These are phyloP conservation scores for Pleurotus platypus DNA, from an alignment of 768 basidiomycete genomes.

Conservation along the genomic window DNA sequence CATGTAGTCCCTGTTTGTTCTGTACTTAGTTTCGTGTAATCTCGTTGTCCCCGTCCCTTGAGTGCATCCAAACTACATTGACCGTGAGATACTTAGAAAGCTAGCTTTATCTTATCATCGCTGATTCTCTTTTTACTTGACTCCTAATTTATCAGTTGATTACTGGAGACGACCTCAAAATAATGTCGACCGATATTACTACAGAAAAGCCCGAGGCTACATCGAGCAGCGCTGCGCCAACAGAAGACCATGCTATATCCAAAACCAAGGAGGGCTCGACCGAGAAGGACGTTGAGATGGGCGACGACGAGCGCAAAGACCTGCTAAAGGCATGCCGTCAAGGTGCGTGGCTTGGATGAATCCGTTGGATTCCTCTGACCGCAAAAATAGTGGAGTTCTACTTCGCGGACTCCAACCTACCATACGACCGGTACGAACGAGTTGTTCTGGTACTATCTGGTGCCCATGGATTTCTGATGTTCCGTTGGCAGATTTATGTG, in stretches of 20 bases:
- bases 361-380: neutral
- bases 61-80: too few species aligned
- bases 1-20: neutral
- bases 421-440: slow-evolving; percentile 69
- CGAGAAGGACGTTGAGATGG: slow-evolving; percentile 16
- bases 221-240: slow-evolving; percentile 6
- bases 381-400: slow-evolving; percentile 80
- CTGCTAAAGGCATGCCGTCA: slow-evolving; percentile 52
- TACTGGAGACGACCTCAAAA: neutral
- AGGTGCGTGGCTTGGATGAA: slow-evolving; percentile 30
- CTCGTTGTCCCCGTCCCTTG: too few species aligned
- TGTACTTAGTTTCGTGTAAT: neutral
- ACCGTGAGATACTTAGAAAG: neutral
- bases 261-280: slow-evolving; percentile 10
- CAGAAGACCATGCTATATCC: neutral
- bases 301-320: slow-evolving; percentile 35
- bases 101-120: neutral
- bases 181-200: slow-evolving; percentile 20
- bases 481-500: slow-evolving; percentile 78
- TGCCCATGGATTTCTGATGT: too few species aligned
- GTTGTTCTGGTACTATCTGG: neutral
- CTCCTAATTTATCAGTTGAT: neutral
- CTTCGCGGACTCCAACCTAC: slow-evolving; percentile 95
- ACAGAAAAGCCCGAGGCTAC: slow-evolving; percentile 18
- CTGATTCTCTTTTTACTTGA: neutral